Evolutionary conservation across 148 eudicot species (phyloP), one percentile per base, ranked within the genome.

Genomic region (Simmondsia chinensis): DNA sequence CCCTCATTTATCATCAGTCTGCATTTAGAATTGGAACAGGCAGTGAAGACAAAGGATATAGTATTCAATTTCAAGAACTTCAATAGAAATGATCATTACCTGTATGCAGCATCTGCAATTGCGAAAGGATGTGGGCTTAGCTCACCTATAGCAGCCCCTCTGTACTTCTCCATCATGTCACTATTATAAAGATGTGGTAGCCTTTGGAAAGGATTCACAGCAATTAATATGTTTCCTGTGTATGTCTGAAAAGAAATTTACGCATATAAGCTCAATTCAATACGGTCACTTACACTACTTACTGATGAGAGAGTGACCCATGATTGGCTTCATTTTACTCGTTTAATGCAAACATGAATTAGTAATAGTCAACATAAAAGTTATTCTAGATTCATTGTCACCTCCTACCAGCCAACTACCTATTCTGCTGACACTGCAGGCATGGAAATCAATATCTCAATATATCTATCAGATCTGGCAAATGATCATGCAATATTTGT

Each of bases 71-170:
- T 57, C 20, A 43, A 35, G 33, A 26, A 22, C 49, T 33, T 29
- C 33, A 46, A 52, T 13, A 41, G n/a, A 20, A 34, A 42, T 29
- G 48, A 48, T n/a, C 16, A 32, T 60, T 63, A 71, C 99, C 96
- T 86, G 71, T 86, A 91, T 58, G 99, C 89, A 46, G 78, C 66
- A 58, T 91, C 95, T 32, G 96, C 95, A 60, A 91, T 82, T 53
- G 99, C 99, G 75, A 79, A 91, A 32, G 94, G 99, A 54, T 91
- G 99, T 5, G 99, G 99, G 31, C 71, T 77, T 38, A 82, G 59
- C 53, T 86, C 99, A 16, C 94, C 95, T 55, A 91, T 33, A 36
- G 73, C 74, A 24, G 65, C 74, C 60, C 89, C 99, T 69, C 69
- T 91, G 66, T 91, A 91, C 38, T 86, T 59, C 42, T 64, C 73